These are phyloP conservation scores for Rhizopogon sp. DNA, from an alignment of 768 basidiomycete genomes.

Conservation along the genomic window DNA sequence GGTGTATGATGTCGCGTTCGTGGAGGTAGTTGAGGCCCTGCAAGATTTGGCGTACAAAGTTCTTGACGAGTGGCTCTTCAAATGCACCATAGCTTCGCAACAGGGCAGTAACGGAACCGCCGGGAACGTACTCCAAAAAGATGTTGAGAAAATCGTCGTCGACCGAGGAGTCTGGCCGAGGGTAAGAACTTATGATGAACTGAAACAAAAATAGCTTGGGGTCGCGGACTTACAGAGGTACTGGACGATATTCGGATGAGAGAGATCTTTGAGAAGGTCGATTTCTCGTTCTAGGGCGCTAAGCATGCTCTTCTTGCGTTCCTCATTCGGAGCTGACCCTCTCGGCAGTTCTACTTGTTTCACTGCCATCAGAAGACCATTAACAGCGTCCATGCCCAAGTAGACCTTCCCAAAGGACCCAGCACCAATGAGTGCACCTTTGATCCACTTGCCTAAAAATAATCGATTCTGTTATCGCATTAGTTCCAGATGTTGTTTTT, in stretches of 20 bases:
- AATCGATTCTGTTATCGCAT: neutral
- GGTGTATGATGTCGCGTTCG: conserved; percentile 98
- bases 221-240: conserved; percentile 78
- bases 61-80: conserved; percentile 86
- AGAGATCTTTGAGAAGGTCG: conserved; percentile 84
- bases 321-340: conserved; percentile 80
- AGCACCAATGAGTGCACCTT: conserved; percentile 91
- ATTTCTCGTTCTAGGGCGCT: conserved; percentile 91
- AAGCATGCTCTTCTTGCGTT: conserved; percentile 91
- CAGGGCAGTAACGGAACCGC: conserved; percentile 88
- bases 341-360: conserved; percentile 94
- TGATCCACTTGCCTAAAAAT: conserved; percentile 85
- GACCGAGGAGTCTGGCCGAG: conserved; percentile 78
- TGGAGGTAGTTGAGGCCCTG: conserved; percentile 89
- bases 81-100: conserved; percentile 91
- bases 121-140: conserved; percentile 95
- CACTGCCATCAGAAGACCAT: conserved; percentile 91
- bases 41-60: conserved; percentile 89
- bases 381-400: conserved; percentile 90
- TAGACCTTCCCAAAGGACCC: conserved; percentile 96
- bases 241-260: conserved; percentile 96
- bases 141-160: conserved; percentile 92
- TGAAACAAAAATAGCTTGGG: neutral
- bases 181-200: neutral
- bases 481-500: neutral